Base-by-base conservation (phyloP, 805 yeast genomes). In the Jamesozyma jinghongensis region DNA sequence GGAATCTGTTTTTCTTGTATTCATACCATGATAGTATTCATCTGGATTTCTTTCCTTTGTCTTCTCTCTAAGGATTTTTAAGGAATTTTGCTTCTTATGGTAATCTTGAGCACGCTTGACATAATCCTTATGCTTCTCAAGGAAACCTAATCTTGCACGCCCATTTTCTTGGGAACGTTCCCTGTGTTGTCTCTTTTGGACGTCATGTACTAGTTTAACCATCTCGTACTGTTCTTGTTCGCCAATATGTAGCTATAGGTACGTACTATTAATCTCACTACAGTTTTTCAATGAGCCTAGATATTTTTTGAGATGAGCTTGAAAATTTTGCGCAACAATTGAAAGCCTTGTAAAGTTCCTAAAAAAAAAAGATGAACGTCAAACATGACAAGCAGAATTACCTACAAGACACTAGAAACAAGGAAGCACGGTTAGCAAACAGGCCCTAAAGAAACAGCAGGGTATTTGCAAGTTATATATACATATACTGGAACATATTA, bases 11-110 rank as follows among this genome's bases (percentile, higher is more conserved):
- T 70, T 72, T 45, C 70, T 68, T 12, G 72, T 69, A 26, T 80
- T 75, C 98, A 92, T 92, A 17, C 86, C 92, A 74, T 86, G 95
- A 62, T 90, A 87, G 66, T 83, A 92, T 63, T 92, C 98, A 71
- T 92, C 98, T 13, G 94, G 94, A 59, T 92, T 92, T 51, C 86
- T 73, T 34, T 71, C 70, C 29, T 71, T 66, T 2, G 84, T 94
- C 57, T 86, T 90, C 32, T 70, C 69, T 49, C 83, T 77, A 43
- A 92, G 71, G 1, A 81, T 70, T 63, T 83, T 84, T 39, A 92
- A 47, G 6, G 75, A 69, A 20, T 70, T 71, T 50, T 79, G 75
- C 50, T 78, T 78, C 47, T 65, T 62, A 52, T 79, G 84, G 50
- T 61, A 78, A 50, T 79, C 81, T 42, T 65, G 68, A 0, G 96